Percentiles rank a stretch among this genome's conserved stretches.
These are phyloP conservation scores for Xerocomellus intermedius DNA, from an alignment of 768 basidiomycete genomes.

Conservation along the genomic window DNA sequence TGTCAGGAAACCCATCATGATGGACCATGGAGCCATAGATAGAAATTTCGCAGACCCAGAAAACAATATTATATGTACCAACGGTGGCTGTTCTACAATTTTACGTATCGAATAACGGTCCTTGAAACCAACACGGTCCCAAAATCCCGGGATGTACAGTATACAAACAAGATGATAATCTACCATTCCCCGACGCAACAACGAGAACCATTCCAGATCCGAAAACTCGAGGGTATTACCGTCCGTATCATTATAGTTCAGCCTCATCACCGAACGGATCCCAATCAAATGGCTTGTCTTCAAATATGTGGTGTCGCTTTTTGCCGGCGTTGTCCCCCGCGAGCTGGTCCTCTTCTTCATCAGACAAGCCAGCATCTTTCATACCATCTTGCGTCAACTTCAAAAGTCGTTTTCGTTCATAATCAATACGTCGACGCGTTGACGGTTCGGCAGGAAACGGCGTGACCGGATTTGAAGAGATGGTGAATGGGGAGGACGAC, in stretches of 20 bases:
- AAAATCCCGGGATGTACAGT: conserved; percentile 2
- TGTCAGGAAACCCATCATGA: too few relatives aligned
- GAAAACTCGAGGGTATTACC: not conserved
- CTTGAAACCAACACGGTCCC: not conserved
- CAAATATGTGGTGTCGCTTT: conserved; percentile 21
- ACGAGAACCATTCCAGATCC: not conserved
- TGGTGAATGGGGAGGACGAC: conserved; percentile 23
- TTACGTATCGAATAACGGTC: not conserved
- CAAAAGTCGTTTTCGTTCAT: conserved; percentile 28
- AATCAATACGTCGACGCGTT: conserved; percentile 30
- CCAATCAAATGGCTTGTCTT: conserved; percentile 32
- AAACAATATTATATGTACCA: not conserved
- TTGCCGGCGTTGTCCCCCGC: not conserved
- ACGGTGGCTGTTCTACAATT: too few relatives aligned
- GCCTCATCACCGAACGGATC: conserved; percentile 31
- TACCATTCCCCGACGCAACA: not conserved
- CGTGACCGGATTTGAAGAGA: conserved; percentile 31
- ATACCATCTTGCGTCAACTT: conserved; percentile 30
- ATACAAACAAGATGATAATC: conserved; percentile 8
- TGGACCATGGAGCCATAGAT: too few relatives aligned
- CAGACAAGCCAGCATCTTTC: conserved; percentile 26
- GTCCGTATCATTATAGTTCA: conserved; percentile 14
- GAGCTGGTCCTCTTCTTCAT: conserved; percentile 28
- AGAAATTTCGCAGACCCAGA: not conserved
- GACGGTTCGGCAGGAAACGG: conserved; percentile 29